phyloP scores from a whole-genome alignment of 352 stramenopile genomes.

The Ophiocytium majus region DNA sequence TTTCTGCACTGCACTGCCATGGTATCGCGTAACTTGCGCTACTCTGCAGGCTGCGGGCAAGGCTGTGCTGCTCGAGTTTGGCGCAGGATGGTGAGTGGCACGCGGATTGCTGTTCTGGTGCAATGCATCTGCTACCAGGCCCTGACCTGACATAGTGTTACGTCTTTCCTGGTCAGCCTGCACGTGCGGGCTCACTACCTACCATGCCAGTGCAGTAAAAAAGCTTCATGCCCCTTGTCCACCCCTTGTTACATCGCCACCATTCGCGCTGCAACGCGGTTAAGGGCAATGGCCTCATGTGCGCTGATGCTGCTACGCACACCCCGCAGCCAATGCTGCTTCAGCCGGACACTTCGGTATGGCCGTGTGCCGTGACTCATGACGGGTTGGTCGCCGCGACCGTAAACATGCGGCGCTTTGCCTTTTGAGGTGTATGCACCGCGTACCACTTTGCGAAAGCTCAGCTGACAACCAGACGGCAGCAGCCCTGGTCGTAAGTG shows the following conservation, averaged over 20 bases:
- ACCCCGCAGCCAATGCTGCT: too few relatives aligned
- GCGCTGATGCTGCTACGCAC: too few relatives aligned
- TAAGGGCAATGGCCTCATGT: too few relatives aligned
- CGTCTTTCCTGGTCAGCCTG: not conserved
- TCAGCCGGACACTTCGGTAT: too few relatives aligned
- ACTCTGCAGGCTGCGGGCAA: constrained; percentile 18
- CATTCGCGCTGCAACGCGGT: not conserved
- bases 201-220: not conserved
- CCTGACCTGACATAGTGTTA: not conserved
- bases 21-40: not conserved
- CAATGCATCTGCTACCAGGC: not conserved
- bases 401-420: too few relatives aligned
- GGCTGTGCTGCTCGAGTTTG: constrained; percentile 49
- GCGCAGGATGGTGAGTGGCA: constrained; percentile 31
- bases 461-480: too few relatives aligned
- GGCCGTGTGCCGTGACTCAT: too few relatives aligned
- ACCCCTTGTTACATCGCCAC: not conserved
- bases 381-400: too few relatives aligned
- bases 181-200: not conserved
- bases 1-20: not conserved
- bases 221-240: not conserved
- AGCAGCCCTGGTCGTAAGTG: too few relatives aligned
- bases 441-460: too few relatives aligned
- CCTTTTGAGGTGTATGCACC: too few relatives aligned
- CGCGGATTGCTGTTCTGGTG: too few relatives aligned